Evolutionary conservation across 2,329 filamentous ascomycete genomes (phyloP).

Genomic region (Cercospora sesami): DNA sequence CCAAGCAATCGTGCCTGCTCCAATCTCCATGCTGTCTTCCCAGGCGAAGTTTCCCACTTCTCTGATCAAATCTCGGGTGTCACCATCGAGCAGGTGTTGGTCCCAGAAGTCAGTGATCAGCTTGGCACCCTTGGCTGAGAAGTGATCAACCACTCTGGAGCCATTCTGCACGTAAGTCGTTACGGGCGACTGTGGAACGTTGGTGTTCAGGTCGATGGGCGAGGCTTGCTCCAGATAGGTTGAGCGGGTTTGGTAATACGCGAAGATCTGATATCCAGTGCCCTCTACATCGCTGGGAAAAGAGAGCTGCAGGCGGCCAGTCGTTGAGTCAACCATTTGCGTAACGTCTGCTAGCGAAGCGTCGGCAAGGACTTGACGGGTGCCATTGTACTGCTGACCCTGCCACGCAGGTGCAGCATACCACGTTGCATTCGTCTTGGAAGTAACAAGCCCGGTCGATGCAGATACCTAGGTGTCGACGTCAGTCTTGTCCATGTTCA

Average conservation of each 20-base stretch:
- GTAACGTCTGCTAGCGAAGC: conserved; percentile 36
- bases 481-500: conserved; percentile 14
- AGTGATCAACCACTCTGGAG: conserved; percentile 40
- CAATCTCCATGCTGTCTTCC: conserved; percentile 41
- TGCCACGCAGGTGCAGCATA: conserved; percentile 17
- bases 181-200: conserved; percentile 28
- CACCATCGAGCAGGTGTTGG: conserved; percentile 34
- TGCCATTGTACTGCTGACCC: conserved; percentile 28
- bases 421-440: conserved; percentile 17
- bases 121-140: conserved; percentile 34
- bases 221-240: conserved; percentile 37
- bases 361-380: conserved; percentile 29
- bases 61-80: conserved; percentile 26
- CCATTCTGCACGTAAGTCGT: conserved; percentile 37
- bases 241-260: conserved; percentile 36
- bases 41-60: conserved; percentile 40
- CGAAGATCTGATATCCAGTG: conserved; percentile 34
- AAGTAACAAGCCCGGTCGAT: conserved; percentile 22
- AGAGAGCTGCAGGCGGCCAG: conserved; percentile 30
- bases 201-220: conserved; percentile 30
- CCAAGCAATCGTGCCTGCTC: conserved; percentile 28
- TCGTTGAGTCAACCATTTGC: conserved; percentile 24
- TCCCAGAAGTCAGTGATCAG: conserved; percentile 40
- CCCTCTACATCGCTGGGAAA: conserved; percentile 29
- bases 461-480: conserved; percentile 12